Conservation (phyloP, 345 rosid species). For the Salix arbutifolia region DNA sequence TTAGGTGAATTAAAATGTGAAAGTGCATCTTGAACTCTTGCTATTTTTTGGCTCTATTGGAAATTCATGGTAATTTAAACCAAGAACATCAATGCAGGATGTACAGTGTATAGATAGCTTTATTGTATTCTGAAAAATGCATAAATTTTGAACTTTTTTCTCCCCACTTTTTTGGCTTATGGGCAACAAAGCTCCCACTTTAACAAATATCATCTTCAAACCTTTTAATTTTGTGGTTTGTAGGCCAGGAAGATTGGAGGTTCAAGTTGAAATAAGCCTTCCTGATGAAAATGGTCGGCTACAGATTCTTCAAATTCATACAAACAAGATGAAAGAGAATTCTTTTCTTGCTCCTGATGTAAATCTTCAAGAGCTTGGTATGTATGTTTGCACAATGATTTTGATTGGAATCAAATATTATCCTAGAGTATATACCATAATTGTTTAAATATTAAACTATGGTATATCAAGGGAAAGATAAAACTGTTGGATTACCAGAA, state of each 20-base stretch:
- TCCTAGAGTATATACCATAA: neutral
- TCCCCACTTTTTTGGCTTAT: neutral
- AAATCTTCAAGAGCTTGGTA: constrained; percentile 87
- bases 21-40: neutral
- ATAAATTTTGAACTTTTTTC: neutral
- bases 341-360: constrained; percentile 90
- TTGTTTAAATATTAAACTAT: neutral
- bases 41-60: neutral
- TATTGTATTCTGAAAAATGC: neutral
- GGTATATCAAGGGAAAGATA: neutral
- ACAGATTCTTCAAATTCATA: constrained; percentile 95
- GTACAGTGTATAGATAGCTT: neutral
- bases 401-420: neutral
- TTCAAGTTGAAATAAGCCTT: constrained; percentile 99
- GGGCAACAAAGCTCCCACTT: neutral
- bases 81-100: neutral
- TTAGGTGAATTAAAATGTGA: neutral
- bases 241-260: constrained; percentile 98
- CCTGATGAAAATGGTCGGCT: constrained; percentile 97
- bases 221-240: constrained; percentile 13
- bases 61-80: neutral
- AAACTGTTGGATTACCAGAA: neutral
- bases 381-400: constrained; percentile 14
- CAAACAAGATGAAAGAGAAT: constrained; percentile 95
- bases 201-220: neutral